Percentiles rank a stretch among this genome's conserved stretches.
phyloP scores from a whole-genome alignment of 345 rosid genomes.

The Pistacia vera region DNA sequence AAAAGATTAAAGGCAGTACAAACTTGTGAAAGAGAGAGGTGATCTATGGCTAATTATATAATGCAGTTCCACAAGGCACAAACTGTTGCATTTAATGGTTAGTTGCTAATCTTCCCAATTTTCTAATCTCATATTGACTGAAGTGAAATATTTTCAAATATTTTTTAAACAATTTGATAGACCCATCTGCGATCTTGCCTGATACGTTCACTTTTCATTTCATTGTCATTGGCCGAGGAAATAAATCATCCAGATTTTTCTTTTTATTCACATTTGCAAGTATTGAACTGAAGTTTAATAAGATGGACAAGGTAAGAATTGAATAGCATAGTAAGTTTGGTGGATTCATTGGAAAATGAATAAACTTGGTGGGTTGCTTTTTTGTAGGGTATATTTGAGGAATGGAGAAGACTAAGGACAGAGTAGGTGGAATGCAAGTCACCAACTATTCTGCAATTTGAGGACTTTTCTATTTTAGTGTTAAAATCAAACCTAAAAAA shows the following conservation, averaged over 20 bases:
- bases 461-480: no score
- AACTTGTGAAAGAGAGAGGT: slow-evolving; percentile 19
- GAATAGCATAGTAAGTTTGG: slow-evolving; percentile 23
- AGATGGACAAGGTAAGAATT: background rate
- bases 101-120: slow-evolving; percentile 16
- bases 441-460: slow-evolving; percentile 71
- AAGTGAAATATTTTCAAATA: background rate
- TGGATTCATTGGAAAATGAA: slow-evolving; percentile 23
- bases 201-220: background rate
- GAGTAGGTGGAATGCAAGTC: slow-evolving; percentile 67
- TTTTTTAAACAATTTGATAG: background rate
- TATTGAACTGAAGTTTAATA: no score
- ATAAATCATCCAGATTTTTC: background rate
- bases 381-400: slow-evolving; percentile 20
- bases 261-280: background rate
- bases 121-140: slow-evolving; percentile 12
- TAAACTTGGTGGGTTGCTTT: background rate
- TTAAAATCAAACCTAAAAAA: slow-evolving; percentile 42
- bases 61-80: slow-evolving; percentile 4
- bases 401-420: slow-evolving; percentile 21
- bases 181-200: background rate
- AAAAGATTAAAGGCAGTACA: slow-evolving; percentile 15
- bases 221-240: slow-evolving; percentile 5
- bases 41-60: slow-evolving; percentile 24
- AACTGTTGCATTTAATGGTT: slow-evolving; percentile 2